A percentile compares a stretch with the other conserved stretches of the same genome.
phyloP scores from a whole-genome alignment of 2,329 filamentous ascomycete species.

The Chaetomiaceae sp. region DNA sequence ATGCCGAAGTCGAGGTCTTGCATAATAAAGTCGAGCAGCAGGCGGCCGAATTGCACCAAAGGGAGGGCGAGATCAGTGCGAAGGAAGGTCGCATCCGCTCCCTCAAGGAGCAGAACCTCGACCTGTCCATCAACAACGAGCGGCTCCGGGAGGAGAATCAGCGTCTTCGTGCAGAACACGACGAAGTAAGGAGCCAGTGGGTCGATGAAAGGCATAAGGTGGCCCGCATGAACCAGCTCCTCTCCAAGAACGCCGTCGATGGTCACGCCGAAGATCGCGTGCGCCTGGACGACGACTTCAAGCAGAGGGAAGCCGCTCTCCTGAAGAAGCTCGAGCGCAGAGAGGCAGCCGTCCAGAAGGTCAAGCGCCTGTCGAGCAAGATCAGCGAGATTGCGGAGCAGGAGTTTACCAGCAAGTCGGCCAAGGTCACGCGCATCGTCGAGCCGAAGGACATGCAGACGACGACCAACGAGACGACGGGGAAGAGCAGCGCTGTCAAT shows the following conservation, averaged over 20 bases:
- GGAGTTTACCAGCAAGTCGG: slow-evolving; percentile 27
- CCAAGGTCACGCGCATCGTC: slow-evolving; percentile 33
- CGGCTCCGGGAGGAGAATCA: slow-evolving; percentile 41
- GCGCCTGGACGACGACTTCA: slow-evolving; percentile 26
- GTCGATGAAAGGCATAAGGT: slow-evolving; percentile 30
- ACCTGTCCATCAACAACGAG: slow-evolving; percentile 24
- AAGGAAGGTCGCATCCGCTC: slow-evolving; percentile 25
- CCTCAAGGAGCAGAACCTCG: slow-evolving; percentile 26
- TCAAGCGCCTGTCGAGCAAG: slow-evolving; percentile 26
- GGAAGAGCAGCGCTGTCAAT: slow-evolving; percentile 34
- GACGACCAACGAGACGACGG: slow-evolving; percentile 31
- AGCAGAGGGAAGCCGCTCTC: slow-evolving; percentile 24
- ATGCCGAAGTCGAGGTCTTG: slow-evolving; percentile 25
- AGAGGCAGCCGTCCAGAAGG: slow-evolving; percentile 30
- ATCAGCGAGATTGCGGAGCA: slow-evolving; percentile 28
- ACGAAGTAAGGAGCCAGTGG: slow-evolving; percentile 44
- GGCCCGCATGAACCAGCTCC: slow-evolving; percentile 23
- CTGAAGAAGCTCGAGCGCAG: slow-evolving; percentile 30
- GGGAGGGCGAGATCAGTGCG: slow-evolving; percentile 21
- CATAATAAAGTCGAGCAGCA: slow-evolving; percentile 23
- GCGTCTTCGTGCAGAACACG: slow-evolving; percentile 44
- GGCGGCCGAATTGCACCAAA: slow-evolving; percentile 18
- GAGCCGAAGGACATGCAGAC: slow-evolving; percentile 29
- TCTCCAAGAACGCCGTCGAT: slow-evolving; percentile 21
- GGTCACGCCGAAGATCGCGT: slow-evolving; percentile 25